Evolutionary conservation across 148 eudicot species (phyloP), one percentile per base, ranked within the genome.

Genomic region (Rhododendron griersonianum): DNA sequence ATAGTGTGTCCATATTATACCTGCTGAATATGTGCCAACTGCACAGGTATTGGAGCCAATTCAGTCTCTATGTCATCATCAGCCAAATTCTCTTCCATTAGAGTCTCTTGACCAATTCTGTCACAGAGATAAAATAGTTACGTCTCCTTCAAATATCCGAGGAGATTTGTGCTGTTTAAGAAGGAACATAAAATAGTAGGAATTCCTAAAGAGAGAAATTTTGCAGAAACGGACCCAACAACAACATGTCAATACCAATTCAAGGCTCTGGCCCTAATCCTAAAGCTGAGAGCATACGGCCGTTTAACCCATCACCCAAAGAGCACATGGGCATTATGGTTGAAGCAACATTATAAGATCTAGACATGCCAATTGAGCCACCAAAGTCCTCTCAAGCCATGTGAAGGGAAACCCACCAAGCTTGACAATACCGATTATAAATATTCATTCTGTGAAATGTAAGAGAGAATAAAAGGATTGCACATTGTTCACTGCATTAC

Each of bases 61-160:
- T 96, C 98, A 78, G 85, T 88, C 90, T 96, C 98, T 71, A 96
- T 91, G 13, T 95, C 96, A 84, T 96, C 98, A 90, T 96, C 98
- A 48, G 96, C 91, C 76, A 87, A 89, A 87, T 93, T 94, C 19
- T 96, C 99, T 57, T 93, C 98, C 99, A 95, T 94, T 48, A 96
- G 88, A 77, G 95, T 85, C 87, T 95, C 99, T 87, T 93, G 98
- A 25, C 99, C 98, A 84, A 93, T 91, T 89, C 98, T 96, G 93
- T 11, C 35, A 53, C 11, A 67, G 78, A 6, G 73, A 73, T 50
- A 41, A 1, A 65, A 51, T 10, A 61, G 30, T 41, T 41, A 55
- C 0, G 3, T 11, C 47, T 25, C 7, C 47, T 45, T 21, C 41
- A 35, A 18, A 33, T 51, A 39, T 81, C 19, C 21, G 3, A 10